A percentile compares a stretch with the other conserved stretches of the same genome.
phyloP scores from a whole-genome alignment of 1,284 basidiomycete species.

The Naganishia cerealis region DNA sequence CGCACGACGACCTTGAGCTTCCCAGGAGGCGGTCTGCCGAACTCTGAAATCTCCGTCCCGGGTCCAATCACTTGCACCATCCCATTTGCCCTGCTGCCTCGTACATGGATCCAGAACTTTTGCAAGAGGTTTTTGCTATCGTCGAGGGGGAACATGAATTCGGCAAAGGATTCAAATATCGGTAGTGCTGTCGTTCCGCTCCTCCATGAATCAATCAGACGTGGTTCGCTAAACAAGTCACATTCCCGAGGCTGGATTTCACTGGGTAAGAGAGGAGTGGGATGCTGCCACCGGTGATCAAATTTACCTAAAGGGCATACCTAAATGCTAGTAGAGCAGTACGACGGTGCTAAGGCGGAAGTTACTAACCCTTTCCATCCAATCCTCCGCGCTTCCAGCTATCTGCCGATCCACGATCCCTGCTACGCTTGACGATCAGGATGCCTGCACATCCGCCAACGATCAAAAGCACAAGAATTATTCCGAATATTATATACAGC shows the following conservation, averaged over 20 bases:
- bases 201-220: constrained; percentile 8
- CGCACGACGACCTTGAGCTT: constrained; percentile 13
- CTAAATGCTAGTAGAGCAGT: background rate
- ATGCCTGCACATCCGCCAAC: background rate
- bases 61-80: constrained; percentile 2
- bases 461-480: background rate
- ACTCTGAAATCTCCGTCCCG: constrained; percentile 4
- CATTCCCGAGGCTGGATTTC: constrained; percentile 21
- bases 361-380: constrained; percentile 57
- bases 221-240: constrained; percentile 21
- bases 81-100: constrained; percentile 15
- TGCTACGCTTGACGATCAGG: background rate
- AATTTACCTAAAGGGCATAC: constrained; percentile 6
- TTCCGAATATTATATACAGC: background rate
- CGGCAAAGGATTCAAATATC: constrained; percentile 6
- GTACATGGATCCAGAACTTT: constrained; percentile 7
- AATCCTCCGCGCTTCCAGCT: constrained; percentile 37
- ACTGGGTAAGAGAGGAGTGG: background rate
- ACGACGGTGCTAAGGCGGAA: background rate
- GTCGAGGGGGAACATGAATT: constrained; percentile 3
- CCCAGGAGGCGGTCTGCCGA: constrained; percentile 11
- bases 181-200: constrained; percentile 10
- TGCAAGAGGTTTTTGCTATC: background rate
- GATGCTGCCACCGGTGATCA: constrained; percentile 20
- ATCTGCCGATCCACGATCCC: background rate